phyloP scores from a whole-genome alignment of 1,139 yeast species.

The Sugiyamaella neomexicana region DNA sequence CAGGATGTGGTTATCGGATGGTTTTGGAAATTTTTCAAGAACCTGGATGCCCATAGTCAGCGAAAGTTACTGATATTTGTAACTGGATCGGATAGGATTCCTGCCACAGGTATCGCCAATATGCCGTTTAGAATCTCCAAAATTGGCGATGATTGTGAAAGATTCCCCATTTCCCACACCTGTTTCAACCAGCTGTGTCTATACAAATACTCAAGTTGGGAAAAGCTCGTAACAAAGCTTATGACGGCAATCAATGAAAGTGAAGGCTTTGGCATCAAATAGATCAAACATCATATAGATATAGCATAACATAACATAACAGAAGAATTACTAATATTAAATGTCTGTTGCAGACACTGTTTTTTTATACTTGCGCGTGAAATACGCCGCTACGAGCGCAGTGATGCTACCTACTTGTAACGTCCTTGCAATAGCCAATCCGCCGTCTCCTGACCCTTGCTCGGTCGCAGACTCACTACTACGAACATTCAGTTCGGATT shows the following conservation, averaged over 20 bases:
- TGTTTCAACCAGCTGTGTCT: conserved; percentile 88
- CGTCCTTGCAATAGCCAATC: conserved; percentile 41
- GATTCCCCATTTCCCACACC: conserved; percentile 85
- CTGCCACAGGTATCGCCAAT: conserved; percentile 81
- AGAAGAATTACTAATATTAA: too few species aligned
- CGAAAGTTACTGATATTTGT: conserved; percentile 69
- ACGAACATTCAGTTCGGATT: conserved; percentile 1
- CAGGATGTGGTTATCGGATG: conserved; percentile 52
- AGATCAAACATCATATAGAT: conserved; percentile 20
- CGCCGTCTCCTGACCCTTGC: conserved; percentile 38
- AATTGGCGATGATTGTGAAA: conserved; percentile 51
- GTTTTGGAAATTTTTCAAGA: conserved; percentile 79
- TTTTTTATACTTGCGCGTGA: conserved; percentile 25
- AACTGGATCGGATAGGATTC: conserved; percentile 88
- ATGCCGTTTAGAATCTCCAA: conserved; percentile 65
- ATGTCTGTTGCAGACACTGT: not conserved
- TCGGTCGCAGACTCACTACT: conserved; percentile 14
- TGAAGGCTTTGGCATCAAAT: conserved; percentile 82
- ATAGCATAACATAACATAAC: not conserved
- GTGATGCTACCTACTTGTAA: conserved; percentile 41
- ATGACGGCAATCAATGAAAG: conserved; percentile 69
- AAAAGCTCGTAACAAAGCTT: conserved; percentile 57
- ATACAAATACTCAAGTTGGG: conserved; percentile 58
- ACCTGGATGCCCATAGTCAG: conserved; percentile 51
- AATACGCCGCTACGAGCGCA: conserved; percentile 40